Evolutionary conservation across 2,329 filamentous ascomycete genomes (phyloP).

Genomic region (Lojkania enalia): DNA sequence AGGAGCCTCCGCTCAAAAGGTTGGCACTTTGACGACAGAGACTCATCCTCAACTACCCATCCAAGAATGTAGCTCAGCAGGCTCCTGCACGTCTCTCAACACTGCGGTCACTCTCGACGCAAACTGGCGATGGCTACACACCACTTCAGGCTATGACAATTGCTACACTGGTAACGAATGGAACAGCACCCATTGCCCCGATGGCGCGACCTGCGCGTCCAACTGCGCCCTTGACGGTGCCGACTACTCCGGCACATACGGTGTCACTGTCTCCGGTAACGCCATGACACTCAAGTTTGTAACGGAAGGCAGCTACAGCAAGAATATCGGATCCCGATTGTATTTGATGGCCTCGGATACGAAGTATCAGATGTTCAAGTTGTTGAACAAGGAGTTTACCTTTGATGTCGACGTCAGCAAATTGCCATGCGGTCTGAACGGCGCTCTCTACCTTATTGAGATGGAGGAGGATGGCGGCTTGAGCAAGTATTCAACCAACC

Average conservation of each 20-base stretch:
- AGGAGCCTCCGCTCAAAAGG: slow-evolving; percentile 32
- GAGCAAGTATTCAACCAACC: slow-evolving; percentile 44
- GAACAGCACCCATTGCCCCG: slow-evolving; percentile 23
- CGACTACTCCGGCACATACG: slow-evolving; percentile 32
- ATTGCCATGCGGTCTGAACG: slow-evolving; percentile 68
- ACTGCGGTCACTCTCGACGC: slow-evolving; percentile 41
- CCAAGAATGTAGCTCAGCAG: slow-evolving; percentile 32
- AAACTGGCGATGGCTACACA: slow-evolving; percentile 52
- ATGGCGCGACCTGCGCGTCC: slow-evolving; percentile 40
- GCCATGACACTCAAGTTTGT: slow-evolving; percentile 48
- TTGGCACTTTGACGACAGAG: slow-evolving; percentile 37
- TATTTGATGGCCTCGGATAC: slow-evolving; percentile 29
- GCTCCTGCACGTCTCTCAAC: slow-evolving; percentile 28
- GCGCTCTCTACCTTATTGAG: slow-evolving; percentile 49
- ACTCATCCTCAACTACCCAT: slow-evolving; percentile 37
- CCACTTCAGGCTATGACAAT: slow-evolving; percentile 30
- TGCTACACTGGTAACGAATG: not conserved
- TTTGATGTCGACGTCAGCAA: slow-evolving; percentile 53
- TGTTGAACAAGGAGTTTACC: slow-evolving; percentile 30
- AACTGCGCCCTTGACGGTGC: slow-evolving; percentile 38
- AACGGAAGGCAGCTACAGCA: not conserved
- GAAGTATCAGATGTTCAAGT: slow-evolving; percentile 28
- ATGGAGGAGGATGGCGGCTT: slow-evolving; percentile 64
- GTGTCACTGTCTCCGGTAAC: slow-evolving; percentile 54
- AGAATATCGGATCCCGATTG: slow-evolving; percentile 45